Conservation (phyloP, 148 eudicot genomes). For the Diospyros kaki region DNA sequence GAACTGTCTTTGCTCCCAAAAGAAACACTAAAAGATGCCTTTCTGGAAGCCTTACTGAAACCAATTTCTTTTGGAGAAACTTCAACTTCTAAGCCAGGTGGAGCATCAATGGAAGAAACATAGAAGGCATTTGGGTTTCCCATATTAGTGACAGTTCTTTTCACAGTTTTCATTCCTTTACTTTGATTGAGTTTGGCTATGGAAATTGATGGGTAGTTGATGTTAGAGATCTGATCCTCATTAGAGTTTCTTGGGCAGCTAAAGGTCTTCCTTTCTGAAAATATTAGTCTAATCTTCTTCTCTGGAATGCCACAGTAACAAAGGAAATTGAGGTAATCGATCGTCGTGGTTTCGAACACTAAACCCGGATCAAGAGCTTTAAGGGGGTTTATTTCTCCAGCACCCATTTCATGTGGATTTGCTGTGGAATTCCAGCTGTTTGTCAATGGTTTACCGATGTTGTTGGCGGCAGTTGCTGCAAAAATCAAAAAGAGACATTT, state of each 20-base stretch:
- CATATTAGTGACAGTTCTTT: slow-evolving; percentile 44
- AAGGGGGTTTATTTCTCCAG: slow-evolving; percentile 51
- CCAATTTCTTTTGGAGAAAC: slow-evolving; percentile 42
- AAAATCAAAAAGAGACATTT: not conserved
- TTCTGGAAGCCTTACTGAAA: slow-evolving; percentile 22
- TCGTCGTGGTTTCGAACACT: slow-evolving; percentile 43
- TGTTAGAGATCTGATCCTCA: slow-evolving; percentile 34
- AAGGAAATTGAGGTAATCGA: slow-evolving; percentile 47
- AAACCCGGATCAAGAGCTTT: slow-evolving; percentile 67
- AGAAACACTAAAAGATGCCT: slow-evolving; percentile 35
- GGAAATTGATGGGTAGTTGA: slow-evolving; percentile 66
- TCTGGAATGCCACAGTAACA: slow-evolving; percentile 42
- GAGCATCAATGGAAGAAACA: slow-evolving; percentile 31
- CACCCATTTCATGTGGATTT: slow-evolving; percentile 54
- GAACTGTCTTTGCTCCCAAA: slow-evolving; percentile 39
- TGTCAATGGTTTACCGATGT: slow-evolving; percentile 36
- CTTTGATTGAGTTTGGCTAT: slow-evolving; percentile 33
- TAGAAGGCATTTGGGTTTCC: slow-evolving; percentile 49
- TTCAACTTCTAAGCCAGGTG: slow-evolving; percentile 37
- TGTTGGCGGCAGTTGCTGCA: slow-evolving; percentile 45
- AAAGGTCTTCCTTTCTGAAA: slow-evolving; percentile 23
- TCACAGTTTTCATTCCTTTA: slow-evolving; percentile 19
- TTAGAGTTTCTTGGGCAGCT: slow-evolving; percentile 39
- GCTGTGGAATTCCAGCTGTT: slow-evolving; percentile 32
- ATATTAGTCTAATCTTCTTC: slow-evolving; percentile 32